Base-by-base conservation (phyloP, 139 green algal genomes). In the Deuterostichococcus epilithicus region DNA sequence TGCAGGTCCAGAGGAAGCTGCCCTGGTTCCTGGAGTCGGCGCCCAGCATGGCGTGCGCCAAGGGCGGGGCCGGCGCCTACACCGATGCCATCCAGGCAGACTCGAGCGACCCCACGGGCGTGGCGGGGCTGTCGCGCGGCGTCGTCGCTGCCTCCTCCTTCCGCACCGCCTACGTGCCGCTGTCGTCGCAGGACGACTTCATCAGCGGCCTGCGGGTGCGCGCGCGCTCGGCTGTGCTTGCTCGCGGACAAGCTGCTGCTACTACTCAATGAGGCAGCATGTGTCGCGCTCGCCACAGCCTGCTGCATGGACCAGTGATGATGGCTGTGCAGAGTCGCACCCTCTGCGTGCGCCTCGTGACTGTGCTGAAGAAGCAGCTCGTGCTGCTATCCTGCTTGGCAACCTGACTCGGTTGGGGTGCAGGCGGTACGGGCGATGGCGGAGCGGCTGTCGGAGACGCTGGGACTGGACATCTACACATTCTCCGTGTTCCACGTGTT, bases 401-500 rank as follows among this genome's bases (percentile, higher is more conserved):
- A 80, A 30, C 37, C n/a, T n/a, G n/a, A n/a, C n/a, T n/a, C n/a
- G n/a, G n/a, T n/a, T n/a, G n/a, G n/a, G 82, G 35, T 36, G 26
- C 72, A 77, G 68, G 80, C 80, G 8, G 75, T 78, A 25, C 73
- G 66, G 10, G 77, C 76, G 25, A 74, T 92, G 26, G 71, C 72
- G 25, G 69, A 39, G 10, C 18, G 33, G 20, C 38, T 69, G 10
- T 67, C 68, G 5, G 26, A 52, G 20, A n/a, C 88, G 37, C 78
- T 96, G 75, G 79, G 80, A 28, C 72, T 94, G 74, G 68, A 89
- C 15, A 78, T 98, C 6, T 98, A 93, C 82, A 36, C 87, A 38
- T 98, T 96, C 83, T 96, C 91, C 42, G 73, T 95, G 3, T 98
- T 97, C 81, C 91, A 98, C 87, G 83, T 97, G 72, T 98, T 97